Conservation (phyloP, 106 monocot genomes). For the Cymbidium sinense region DNA sequence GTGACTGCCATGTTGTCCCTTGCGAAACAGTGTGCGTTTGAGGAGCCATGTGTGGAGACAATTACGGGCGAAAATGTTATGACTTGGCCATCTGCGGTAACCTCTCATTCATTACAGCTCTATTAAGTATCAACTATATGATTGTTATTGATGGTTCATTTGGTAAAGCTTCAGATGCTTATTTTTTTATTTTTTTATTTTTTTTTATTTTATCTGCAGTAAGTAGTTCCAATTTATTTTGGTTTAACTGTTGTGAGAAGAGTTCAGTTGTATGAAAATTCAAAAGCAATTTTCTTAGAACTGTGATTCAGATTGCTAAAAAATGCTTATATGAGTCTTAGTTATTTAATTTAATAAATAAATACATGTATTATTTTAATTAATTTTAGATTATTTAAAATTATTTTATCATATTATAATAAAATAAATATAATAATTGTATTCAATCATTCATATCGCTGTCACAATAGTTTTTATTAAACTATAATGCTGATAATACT, state of each 20-base stretch:
- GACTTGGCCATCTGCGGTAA: constrained; percentile 95
- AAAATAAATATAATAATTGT: not conserved
- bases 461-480: not conserved
- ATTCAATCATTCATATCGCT: not conserved
- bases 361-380: not conserved
- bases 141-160: not conserved
- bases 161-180: not conserved
- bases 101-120: not conserved
- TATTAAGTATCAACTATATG: not conserved
- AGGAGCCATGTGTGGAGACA: constrained; percentile 83
- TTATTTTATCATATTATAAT: not conserved
- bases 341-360: not conserved
- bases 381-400: not conserved
- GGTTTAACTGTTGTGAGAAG: not conserved
- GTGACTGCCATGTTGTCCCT: constrained; percentile 93
- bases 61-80: constrained; percentile 94
- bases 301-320: not conserved
- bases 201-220: not conserved
- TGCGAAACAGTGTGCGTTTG: constrained; percentile 95
- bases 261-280: not conserved
- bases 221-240: not conserved
- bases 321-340: not conserved
- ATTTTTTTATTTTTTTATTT: not conserved
- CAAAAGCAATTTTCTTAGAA: not conserved
- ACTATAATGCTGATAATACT: not conserved